A percentile compares a stretch with the other conserved stretches of the same genome.
phyloP scores from a whole-genome alignment of 2,329 filamentous ascomycete species.

The Chalaropsis ovoidea region DNA sequence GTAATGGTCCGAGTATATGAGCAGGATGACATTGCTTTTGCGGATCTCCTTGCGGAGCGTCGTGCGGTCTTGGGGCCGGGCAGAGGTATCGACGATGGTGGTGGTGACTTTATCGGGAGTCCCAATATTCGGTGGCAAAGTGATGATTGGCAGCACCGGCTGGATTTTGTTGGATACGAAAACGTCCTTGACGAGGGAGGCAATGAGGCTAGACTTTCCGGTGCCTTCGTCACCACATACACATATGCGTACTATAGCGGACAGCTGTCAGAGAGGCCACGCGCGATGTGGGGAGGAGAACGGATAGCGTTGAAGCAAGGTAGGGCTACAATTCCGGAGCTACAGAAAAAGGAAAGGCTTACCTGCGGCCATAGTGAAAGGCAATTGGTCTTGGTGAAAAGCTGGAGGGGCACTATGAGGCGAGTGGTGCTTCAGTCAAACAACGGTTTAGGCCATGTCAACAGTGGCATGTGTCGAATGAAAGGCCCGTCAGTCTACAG shows the following conservation, averaged over 20 bases:
- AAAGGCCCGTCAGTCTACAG: not conserved
- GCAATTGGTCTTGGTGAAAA: not conserved
- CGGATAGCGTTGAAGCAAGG: not conserved
- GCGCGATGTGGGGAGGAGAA: conserved; percentile 23
- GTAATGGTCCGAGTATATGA: conserved; percentile 97
- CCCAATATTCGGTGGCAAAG: conserved; percentile 82
- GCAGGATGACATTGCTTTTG: conserved; percentile 90
- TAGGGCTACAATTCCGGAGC: not conserved
- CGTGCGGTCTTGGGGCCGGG: conserved; percentile 82
- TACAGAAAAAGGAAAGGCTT: conserved; percentile 19
- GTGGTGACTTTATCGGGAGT: conserved; percentile 96
- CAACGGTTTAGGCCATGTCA: conserved; percentile 5
- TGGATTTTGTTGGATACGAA: conserved; percentile 96
- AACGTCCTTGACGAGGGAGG: conserved; percentile 90
- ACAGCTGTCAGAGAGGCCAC: conserved; percentile 27
- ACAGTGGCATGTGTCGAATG: not conserved
- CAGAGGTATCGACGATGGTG: conserved; percentile 94
- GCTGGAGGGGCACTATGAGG: not conserved
- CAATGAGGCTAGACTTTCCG: conserved; percentile 89
- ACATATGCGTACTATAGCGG: conserved; percentile 69
- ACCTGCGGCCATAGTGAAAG: conserved; percentile 30
- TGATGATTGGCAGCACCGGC: conserved; percentile 85
- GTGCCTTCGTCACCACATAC: conserved; percentile 93
- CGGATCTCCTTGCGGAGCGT: conserved; percentile 87
- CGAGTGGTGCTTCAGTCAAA: not conserved